Conservation (phyloP, 208 protist genomes). For the Trypanosoma platydactyli region DNA sequence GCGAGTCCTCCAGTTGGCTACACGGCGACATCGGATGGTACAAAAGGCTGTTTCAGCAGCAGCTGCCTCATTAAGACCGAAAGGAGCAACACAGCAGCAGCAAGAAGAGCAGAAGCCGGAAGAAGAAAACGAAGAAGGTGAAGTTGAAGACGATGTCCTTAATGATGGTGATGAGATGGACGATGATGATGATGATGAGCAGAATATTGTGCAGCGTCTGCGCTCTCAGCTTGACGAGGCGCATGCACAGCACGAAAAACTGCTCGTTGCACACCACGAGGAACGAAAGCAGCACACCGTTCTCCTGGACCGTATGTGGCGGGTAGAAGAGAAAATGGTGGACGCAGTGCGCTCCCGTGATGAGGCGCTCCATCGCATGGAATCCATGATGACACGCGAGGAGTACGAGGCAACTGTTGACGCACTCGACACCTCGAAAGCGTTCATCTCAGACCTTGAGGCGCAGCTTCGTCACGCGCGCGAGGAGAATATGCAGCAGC, state of each 20-base stretch:
- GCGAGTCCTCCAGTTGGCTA: slow-evolving; percentile 46
- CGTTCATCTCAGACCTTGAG: slow-evolving; percentile 27
- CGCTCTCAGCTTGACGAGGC: slow-evolving; percentile 46
- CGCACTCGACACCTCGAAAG: slow-evolving; percentile 34
- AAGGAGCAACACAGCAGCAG: background rate
- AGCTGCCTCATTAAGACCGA: too few relatives aligned
- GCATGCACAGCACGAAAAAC: slow-evolving; percentile 37
- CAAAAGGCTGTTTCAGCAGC: background rate
- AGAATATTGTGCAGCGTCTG: slow-evolving; percentile 23
- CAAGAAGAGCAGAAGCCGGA: background rate
- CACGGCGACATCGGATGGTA: slow-evolving; percentile 29
- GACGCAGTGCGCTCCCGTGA: slow-evolving; percentile 31
- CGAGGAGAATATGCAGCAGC: background rate
- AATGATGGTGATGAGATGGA: slow-evolving; percentile 27
- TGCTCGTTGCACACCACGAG: slow-evolving; percentile 48
- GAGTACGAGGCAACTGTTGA: slow-evolving; percentile 43
- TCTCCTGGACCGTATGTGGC: slow-evolving; percentile 75
- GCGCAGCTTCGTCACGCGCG: slow-evolving; percentile 32
- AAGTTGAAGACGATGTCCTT: slow-evolving; percentile 21
- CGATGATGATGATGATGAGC: slow-evolving; percentile 21
- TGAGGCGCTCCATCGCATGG: slow-evolving; percentile 30
- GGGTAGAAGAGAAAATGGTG: slow-evolving; percentile 54
- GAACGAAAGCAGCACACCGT: slow-evolving; percentile 54
- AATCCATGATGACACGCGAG: slow-evolving; percentile 47
- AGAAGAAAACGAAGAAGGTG: slow-evolving; percentile 3